Conservation (phyloP, 2,329 filamentous ascomycete species). For the Ilyonectria sp. region DNA sequence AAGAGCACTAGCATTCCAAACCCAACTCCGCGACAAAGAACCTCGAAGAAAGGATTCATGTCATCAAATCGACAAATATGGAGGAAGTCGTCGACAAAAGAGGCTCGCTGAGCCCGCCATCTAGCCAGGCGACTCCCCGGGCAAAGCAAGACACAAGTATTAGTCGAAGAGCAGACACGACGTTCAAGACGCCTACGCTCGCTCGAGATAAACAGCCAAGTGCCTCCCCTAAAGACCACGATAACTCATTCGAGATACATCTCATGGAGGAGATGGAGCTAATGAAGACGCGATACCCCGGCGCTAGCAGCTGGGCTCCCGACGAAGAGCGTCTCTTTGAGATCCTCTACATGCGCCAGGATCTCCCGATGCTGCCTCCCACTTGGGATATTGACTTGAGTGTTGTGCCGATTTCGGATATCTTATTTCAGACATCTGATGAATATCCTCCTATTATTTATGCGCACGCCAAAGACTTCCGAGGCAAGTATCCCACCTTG, state of each 20-base stretch:
- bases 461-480: constrained; percentile 55
- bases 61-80: constrained; percentile 10
- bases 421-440: constrained; percentile 53
- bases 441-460: constrained; percentile 56
- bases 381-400: constrained; percentile 60
- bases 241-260: constrained; percentile 16
- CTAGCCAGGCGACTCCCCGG: constrained; percentile 12
- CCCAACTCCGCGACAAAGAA: neutral
- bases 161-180: constrained; percentile 23
- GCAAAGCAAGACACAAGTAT: constrained; percentile 18
- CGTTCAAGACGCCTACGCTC: constrained; percentile 26
- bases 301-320: constrained; percentile 64
- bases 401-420: constrained; percentile 56
- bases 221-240: constrained; percentile 27
- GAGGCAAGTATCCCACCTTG: constrained; percentile 47
- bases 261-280: constrained; percentile 58
- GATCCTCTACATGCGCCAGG: constrained; percentile 58
- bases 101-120: constrained; percentile 18
- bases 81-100: neutral
- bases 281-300: constrained; percentile 59
- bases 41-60: neutral
- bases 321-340: constrained; percentile 64
- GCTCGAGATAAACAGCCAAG: constrained; percentile 23
- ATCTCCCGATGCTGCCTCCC: constrained; percentile 57
- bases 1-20: neutral